These are phyloP conservation scores for Isabelozyma rhagii DNA, from an alignment of 805 yeast genomes.

Conservation along the genomic window DNA sequence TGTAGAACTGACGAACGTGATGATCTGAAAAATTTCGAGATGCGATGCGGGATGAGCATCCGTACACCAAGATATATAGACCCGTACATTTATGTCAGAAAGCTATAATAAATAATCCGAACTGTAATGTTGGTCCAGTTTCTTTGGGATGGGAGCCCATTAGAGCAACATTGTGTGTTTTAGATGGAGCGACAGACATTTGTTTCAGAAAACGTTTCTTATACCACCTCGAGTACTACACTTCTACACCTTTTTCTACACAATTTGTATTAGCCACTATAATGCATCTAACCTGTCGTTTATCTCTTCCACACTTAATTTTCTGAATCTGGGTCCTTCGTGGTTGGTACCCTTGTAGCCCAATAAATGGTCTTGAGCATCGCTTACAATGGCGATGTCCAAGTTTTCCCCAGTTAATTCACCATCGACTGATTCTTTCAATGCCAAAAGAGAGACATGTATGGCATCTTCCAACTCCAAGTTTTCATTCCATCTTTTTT, in stretches of 20 bases:
- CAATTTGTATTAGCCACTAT: slow-evolving; percentile 26
- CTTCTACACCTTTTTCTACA: too few relatives aligned
- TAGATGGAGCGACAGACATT: too few relatives aligned
- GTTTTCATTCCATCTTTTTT: slow-evolving; percentile 97
- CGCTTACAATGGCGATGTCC: slow-evolving; percentile 85
- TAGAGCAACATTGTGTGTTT: too few relatives aligned
- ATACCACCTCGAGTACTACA: too few relatives aligned
- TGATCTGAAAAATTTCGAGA: not conserved
- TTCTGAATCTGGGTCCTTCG: slow-evolving; percentile 88
- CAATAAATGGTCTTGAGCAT: slow-evolving; percentile 72
- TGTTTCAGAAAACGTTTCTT: too few relatives aligned
- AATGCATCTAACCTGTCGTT: slow-evolving; percentile 93
- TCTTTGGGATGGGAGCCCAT: too few relatives aligned
- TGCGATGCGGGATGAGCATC: not conserved
- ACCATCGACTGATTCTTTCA: slow-evolving; percentile 96
- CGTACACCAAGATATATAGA: not conserved
- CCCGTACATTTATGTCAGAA: not conserved
- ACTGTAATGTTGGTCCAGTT: too few relatives aligned
- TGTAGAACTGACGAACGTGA: not conserved
- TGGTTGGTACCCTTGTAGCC: slow-evolving; percentile 83
- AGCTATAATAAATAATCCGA: too few relatives aligned
- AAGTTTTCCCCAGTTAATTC: slow-evolving; percentile 96
- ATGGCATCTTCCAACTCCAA: slow-evolving; percentile 97
- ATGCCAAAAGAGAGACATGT: slow-evolving; percentile 89
- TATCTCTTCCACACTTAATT: slow-evolving; percentile 83